These are phyloP conservation scores for Hypseocharis bilobata DNA, from an alignment of 441 rosid genomes.

Conservation along the genomic window DNA sequence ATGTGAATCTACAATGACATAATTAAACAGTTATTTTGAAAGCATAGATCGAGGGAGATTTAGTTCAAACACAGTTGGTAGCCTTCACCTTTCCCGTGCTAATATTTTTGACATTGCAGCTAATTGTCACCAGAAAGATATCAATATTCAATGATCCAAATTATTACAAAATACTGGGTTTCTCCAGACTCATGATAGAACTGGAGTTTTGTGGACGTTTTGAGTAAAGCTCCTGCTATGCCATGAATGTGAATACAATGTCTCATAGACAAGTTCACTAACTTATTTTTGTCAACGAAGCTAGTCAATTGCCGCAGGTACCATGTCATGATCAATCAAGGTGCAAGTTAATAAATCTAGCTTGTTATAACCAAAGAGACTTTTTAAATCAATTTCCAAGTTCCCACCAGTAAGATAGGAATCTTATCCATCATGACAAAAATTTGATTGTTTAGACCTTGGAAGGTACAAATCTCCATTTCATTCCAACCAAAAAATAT, in stretches of 20 bases:
- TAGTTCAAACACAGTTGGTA: constrained; percentile 9
- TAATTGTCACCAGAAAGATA: not conserved
- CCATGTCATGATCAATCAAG: not conserved
- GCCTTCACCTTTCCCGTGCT: not conserved
- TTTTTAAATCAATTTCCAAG: not conserved
- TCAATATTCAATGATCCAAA: not conserved
- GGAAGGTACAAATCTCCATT: no score
- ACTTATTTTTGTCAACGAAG: not conserved
- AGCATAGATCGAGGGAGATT: not conserved
- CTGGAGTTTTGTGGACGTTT: not conserved
- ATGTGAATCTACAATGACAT: constrained; percentile 60
- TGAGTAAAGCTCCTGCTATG: not conserved
- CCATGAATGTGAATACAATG: not conserved
- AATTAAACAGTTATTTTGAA: constrained; percentile 13
- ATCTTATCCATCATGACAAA: no score
- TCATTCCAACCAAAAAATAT: no score
- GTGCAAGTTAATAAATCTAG: not conserved
- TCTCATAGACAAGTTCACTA: not conserved
- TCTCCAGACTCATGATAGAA: not conserved
- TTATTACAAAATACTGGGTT: not conserved
- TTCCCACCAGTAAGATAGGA: not conserved
- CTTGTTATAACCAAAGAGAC: not conserved
- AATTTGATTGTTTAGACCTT: no score
- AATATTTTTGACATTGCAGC: not conserved
- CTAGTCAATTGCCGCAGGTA: not conserved